Evolutionary conservation across 2,329 filamentous ascomycete species (phyloP), one percentile per base, ranked within the genome.

Genomic region (Cercospora brassicicola): DNA sequence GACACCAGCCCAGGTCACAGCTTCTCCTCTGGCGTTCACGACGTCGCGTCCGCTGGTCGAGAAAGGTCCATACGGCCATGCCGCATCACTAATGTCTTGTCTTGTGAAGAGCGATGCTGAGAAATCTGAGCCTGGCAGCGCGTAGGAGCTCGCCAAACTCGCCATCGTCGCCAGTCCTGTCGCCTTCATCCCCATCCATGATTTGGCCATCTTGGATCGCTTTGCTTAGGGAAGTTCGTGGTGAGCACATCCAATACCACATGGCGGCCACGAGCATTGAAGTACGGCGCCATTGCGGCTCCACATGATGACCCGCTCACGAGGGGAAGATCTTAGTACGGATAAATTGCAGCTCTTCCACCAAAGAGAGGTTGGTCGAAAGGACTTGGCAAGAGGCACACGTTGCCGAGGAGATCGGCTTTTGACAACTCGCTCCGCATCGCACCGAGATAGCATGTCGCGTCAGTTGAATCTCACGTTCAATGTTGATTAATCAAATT

Each of bases 31-130:
- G 13, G 66, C 60, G 20, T 74, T 70, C 26, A 73, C 65, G 26
- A 73, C 70, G 45, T 73, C 65, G 9, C 71, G 67, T 10, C 76
- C 78, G 30, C 71, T 66, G 13, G 78, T 79, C 42, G 73, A 77
- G 59, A 78, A 79, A 6, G 78, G 78, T 62, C 78, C 78, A 72
- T 78, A 69, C 7, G 72, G 72, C 70, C 72, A 74, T 57, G 66
- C 65, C 30, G 67, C 57, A 55, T 61, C 30, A 45, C 66, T 67
- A 13, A 64, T 64, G 13, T 55, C 42, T 10, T 64, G 61, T 42
- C 66, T 59, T 9, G 66, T 28, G 31, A 67, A 64, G 36, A 64
- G 59, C 8, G 66, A 64, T 8, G 39, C 48, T 15, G 55, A 60
- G 42, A 59, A 15, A 15, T 68, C 56, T 20, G n/a, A 45, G 13